Conservation (phyloP, 2,329 filamentous ascomycete species). For the Clonostachys byssicola region DNA sequence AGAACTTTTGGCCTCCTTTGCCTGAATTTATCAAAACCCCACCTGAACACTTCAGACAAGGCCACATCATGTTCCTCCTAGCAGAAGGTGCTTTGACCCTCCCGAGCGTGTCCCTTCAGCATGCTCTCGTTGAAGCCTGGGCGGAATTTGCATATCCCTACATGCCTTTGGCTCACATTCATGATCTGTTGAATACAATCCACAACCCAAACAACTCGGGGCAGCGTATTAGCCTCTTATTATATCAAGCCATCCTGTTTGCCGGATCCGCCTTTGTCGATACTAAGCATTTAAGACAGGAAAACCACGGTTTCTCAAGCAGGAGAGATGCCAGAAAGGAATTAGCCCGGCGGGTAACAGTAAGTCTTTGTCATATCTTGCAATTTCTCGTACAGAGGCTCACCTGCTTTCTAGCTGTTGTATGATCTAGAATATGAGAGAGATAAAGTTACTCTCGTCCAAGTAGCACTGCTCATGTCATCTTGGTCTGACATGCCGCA, state of each 20-base stretch:
- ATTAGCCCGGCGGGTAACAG: constrained; percentile 85
- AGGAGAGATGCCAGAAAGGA: constrained; percentile 80
- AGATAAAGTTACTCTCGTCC: constrained; percentile 83
- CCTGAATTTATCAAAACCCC: too few species aligned
- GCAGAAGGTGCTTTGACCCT: constrained; percentile 72
- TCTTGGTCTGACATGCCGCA: constrained; percentile 92
- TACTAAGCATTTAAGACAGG: constrained; percentile 68
- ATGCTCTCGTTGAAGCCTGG: constrained; percentile 77
- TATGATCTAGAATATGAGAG: constrained; percentile 96
- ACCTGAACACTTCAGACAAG: too few species aligned
- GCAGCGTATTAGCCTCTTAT: constrained; percentile 72
- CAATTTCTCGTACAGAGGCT: too few species aligned
- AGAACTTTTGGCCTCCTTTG: too few species aligned
- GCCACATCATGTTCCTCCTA: too few species aligned
- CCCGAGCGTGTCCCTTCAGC: constrained; percentile 66
- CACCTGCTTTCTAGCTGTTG: constrained; percentile 52
- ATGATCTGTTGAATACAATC: neutral
- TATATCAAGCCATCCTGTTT: constrained; percentile 96
- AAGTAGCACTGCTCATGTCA: constrained; percentile 86
- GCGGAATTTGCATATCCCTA: constrained; percentile 90
- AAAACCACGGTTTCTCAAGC: constrained; percentile 61
- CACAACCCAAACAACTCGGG: constrained; percentile 34
- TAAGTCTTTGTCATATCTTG: constrained; percentile 25
- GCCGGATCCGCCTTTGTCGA: constrained; percentile 85
- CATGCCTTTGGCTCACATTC: constrained; percentile 78